Evolutionary conservation across 208 protist genomes (phyloP), one percentile per base, ranked within the genome.

Genomic region (Trypanosoma melophagium): DNA sequence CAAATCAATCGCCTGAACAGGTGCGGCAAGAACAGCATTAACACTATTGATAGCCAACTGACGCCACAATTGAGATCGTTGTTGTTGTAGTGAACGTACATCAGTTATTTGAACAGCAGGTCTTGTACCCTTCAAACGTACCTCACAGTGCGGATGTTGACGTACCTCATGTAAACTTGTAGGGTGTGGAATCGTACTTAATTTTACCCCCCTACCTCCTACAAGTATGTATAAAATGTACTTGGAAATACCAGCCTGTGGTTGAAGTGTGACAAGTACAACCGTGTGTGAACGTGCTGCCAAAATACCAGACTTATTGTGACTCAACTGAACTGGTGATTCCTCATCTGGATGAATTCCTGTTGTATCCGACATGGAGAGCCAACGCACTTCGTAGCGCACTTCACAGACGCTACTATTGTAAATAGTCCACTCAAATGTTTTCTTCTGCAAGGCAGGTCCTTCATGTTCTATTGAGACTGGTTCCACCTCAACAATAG

Each of bases 41-140:
- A 97, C 71, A 44, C 50, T 74, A 54, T 93, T 90, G 56, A 95
- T 81, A 55, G 65, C 80, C 13, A 94, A 68, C 70, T 92, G 86
- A 55, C 78, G 79, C 91, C 89, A 96, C 49, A 94, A 76, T 12
- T 81, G 71, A 17, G 84, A 87, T 55, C 86, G 79, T 22, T 70
- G 64, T 49, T 81, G 64, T 13, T 81, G 74, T 25, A 88, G 71
- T 17, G 74, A 84, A 53, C 84, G 72, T 14, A 89, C 86, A 68
- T 97, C 89, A 22, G 81, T 83, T 24, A 97, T 71, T 74, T 95
- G 90, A 68, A 96, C 62, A 13, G 81, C 79, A 1, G 92, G 92
- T 31, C 81, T 82, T 22, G 80, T 87, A 19, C 84, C 87, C 14
- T 60, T 71, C 9, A 92, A 66, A 17, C 57, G 65, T 41, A 94